Conservation (phyloP, 345 rosid genomes). For the Citropsis articulata region DNA sequence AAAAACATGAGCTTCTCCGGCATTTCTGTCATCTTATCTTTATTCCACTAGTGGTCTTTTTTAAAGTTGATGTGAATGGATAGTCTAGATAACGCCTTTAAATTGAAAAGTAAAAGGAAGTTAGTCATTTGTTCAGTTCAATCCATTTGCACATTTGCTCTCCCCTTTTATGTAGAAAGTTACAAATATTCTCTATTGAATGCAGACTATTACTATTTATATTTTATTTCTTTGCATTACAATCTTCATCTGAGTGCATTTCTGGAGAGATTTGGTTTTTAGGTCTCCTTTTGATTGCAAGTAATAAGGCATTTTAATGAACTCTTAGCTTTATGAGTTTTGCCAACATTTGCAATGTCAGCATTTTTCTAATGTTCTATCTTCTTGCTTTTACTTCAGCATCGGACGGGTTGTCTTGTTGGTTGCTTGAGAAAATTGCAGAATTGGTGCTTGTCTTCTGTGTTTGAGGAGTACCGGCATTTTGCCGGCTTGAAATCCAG, state of each 20-base stretch:
- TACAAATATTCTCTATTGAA: not conserved
- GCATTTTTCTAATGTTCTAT: not conserved
- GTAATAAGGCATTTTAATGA: not conserved
- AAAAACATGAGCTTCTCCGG: not conserved
- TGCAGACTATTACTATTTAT: not conserved
- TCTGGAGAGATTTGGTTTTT: not conserved
- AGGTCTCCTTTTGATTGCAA: not conserved
- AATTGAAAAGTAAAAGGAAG: not conserved
- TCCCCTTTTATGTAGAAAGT: not conserved
- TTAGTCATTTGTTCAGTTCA: not conserved
- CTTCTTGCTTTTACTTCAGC: slow-evolving; percentile 43
- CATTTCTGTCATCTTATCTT: not conserved
- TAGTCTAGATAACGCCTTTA: not conserved
- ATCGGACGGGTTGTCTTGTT: slow-evolving; percentile 82
- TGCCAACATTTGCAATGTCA: not conserved
- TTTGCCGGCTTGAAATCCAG: slow-evolving; percentile 69
- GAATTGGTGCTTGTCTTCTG: slow-evolving; percentile 71
- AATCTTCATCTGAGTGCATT: not conserved
- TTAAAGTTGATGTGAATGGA: not conserved
- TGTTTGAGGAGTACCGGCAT: slow-evolving; percentile 64
- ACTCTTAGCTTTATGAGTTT: not conserved
- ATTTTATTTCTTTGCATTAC: not conserved
- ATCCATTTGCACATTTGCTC: not conserved
- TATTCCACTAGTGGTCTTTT: not conserved
- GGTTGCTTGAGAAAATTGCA: slow-evolving; percentile 86